phyloP scores from a whole-genome alignment of 495 filamentous ascomycete genomes.

The Talaromyces liani region DNA sequence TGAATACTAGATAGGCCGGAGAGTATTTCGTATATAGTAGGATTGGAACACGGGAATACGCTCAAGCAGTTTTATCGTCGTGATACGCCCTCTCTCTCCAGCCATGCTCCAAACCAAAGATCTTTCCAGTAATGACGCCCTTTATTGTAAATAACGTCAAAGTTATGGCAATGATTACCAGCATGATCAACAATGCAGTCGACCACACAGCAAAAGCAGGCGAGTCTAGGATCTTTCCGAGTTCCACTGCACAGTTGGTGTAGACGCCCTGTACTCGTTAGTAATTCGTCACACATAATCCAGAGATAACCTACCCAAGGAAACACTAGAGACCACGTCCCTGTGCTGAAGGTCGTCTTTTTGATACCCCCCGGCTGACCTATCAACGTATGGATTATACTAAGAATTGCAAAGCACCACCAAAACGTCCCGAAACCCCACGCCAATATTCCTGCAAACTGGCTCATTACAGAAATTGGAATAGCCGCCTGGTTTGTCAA shows the following conservation, averaged over 20 bases:
- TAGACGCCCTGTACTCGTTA: slow-evolving; percentile 19
- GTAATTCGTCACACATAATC: background rate
- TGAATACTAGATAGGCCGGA: too few species aligned
- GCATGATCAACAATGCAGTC: slow-evolving; percentile 18
- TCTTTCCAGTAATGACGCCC: slow-evolving; percentile 17
- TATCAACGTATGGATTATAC: slow-evolving; percentile 20
- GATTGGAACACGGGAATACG: too few species aligned
- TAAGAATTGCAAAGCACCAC: slow-evolving; percentile 25
- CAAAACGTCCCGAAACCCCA: slow-evolving; percentile 29
- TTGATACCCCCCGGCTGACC: slow-evolving; percentile 16
- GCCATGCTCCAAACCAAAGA: slow-evolving; percentile 17
- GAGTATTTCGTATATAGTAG: too few species aligned
- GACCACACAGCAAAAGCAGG: slow-evolving; percentile 23
- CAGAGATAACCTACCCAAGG: slow-evolving; percentile 7
- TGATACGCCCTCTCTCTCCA: background rate
- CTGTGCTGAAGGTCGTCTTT: slow-evolving; percentile 15
- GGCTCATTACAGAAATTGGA: slow-evolving; percentile 14
- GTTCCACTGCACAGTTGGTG: slow-evolving; percentile 22
- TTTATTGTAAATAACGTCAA: slow-evolving; percentile 20
- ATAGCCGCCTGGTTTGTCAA: slow-evolving; percentile 18
- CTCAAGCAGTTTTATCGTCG: too few species aligned
- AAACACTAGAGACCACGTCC: slow-evolving; percentile 24
- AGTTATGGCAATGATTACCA: slow-evolving; percentile 16
- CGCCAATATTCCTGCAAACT: slow-evolving; percentile 18
- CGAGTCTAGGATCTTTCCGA: slow-evolving; percentile 23